phyloP scores from a whole-genome alignment of 1,284 basidiomycete species.

The Wolfiporia cocos region DNA sequence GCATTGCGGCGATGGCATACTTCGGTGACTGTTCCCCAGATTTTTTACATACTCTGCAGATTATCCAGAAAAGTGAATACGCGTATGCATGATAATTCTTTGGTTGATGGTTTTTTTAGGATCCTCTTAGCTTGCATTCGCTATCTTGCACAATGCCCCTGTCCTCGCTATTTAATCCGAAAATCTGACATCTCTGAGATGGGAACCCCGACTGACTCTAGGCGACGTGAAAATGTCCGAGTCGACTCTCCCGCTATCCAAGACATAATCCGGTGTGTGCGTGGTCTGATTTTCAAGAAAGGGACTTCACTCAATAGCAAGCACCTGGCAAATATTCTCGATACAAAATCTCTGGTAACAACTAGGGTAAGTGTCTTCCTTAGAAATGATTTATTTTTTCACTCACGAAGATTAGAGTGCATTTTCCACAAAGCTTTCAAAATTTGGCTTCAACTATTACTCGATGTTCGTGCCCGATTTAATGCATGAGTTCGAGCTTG shows the following conservation, averaged over 20 bases:
- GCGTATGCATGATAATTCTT: background rate
- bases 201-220: background rate
- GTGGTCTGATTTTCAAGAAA: background rate
- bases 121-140: constrained; percentile 12
- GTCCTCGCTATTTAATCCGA: constrained; percentile 24
- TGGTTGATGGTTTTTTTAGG: constrained; percentile 3
- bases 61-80: constrained; percentile 23
- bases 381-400: background rate
- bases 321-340: background rate
- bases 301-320: background rate
- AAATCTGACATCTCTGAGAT: constrained; percentile 11
- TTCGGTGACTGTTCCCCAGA: constrained; percentile 11
- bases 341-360: background rate
- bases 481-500: constrained; percentile 32
- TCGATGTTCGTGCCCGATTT: constrained; percentile 27
- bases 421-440: constrained; percentile 20
- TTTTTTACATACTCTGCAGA: constrained; percentile 22
- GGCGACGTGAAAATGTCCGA: background rate
- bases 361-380: background rate
- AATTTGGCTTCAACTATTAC: constrained; percentile 20
- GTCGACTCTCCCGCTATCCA: background rate
- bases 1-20: constrained; percentile 11
- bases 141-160: constrained; percentile 14
- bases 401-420: constrained; percentile 19
- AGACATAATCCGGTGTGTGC: background rate